Evolutionary conservation across 176 grass and related monocot species (phyloP), one percentile per base, ranked within the genome.

Genomic region (Phragmites australis): DNA sequence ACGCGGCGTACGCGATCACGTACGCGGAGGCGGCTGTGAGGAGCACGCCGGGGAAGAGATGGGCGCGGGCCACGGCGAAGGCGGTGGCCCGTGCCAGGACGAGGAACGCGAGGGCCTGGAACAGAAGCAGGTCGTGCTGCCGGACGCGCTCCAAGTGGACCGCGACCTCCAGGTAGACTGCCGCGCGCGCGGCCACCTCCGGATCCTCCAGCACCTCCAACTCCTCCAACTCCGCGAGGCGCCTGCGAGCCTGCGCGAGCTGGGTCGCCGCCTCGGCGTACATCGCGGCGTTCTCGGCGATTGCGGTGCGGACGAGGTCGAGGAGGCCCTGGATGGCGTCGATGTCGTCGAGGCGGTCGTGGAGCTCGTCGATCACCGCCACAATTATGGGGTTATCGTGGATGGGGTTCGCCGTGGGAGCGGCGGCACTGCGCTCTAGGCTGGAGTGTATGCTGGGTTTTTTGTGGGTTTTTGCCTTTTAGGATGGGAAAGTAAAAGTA

Each of bases 1-100:
- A 67, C 27, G 41, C 70, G 40, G 51, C 59, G 60, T 39, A 80
- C 21, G 63, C 76, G 49, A 80, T 19, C 21, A 56, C 51, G 7
- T 66, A 45, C 1, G 74, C 52, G 8, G 37, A 27, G 37, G 46
- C 54, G 26, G 6, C 46, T 12, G 56, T 26, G 75, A 79, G 34
- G 55, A 73, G 40, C 29, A 86, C 37, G 30, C 54, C 11, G 27
- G 57, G 76, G 76, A 72, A 6, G 56, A 78, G 83, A 48, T 2
- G 60, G 6, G 41, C 50, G 49, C 77, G 67, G 32, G 9, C 58
- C 16, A 18, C 3, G 11, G 29, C 48, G 41, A 10, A 15, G 59
- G 84, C 40, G 16, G 13, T 0, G 10, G 41, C 49, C 26, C 48
- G 58, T 68, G 19, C 0, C 27, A 26, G 0, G 68, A 58, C 0